Base-by-base conservation (phyloP, 345 rosid species). In the Rhizophora mangle region DNA sequence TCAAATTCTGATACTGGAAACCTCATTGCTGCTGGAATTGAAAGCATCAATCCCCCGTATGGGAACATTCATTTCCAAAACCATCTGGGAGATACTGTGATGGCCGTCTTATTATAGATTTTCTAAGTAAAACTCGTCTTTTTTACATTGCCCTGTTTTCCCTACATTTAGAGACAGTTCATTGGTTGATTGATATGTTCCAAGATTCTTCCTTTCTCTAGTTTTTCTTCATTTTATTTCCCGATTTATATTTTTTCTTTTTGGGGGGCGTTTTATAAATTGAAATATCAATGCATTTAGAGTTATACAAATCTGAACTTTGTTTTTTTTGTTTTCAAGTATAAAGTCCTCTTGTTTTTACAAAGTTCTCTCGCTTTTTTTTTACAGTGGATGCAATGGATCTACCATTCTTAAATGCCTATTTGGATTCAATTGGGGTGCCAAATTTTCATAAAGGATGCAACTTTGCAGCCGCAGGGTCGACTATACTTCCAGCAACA, bases 381-480 rank as follows among this genome's bases (percentile, higher is more conserved):
- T 60, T 32, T 24, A 24, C 83, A 95, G 99, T 90, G 97, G 97
- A 87, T 79, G 96, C 87, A 69, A 89, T 95, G 97, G 93, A 92
- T 76, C 72, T 90, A 53, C 96, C 97, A 47, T 90, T 92, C 75
- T 83, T 95, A 60, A 90, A 88, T 78, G 87, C 97, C 3, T 90
- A 95, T 78, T 76, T 95, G 79, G 97, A 95, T 65, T 86, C 99
- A 62, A 47, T 90, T 15, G 99, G 99, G 26, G 15, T 71, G 9
- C 99, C 99, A 5, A 92, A 74, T 81, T 92, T 92, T 78, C 86
- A 73, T 6, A 90, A 69, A 71, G 99, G 97, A 3, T 88, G 96
- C 79, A 95, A 95, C 78, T 95, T 87, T 73, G 97, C 99, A 5
- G 90, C 96, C 8, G 99, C 97, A 19, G 97, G 88, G 27, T 86